Conservation (phyloP, 179 eudicot genomes). For the Sideroxylon spinosum region DNA sequence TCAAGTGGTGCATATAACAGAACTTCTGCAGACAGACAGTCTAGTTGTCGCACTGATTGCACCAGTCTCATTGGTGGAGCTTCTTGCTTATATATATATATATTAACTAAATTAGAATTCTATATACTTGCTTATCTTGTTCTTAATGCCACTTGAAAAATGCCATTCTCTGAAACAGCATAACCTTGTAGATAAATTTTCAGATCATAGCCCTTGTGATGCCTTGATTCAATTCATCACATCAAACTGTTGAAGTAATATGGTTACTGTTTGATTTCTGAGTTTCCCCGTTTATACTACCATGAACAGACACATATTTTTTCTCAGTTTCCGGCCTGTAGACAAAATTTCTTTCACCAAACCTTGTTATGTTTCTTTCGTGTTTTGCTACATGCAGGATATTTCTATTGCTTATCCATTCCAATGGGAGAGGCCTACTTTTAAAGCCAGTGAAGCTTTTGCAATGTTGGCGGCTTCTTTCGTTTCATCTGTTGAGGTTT, state of each 20-base stretch:
- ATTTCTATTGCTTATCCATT: constrained; percentile 52
- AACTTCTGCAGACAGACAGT: constrained; percentile 26
- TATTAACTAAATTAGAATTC: neutral
- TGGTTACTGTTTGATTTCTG: neutral
- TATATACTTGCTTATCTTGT: neutral
- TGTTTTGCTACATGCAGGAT: constrained; percentile 38
- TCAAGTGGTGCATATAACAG: constrained; percentile 45
- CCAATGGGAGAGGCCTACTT: constrained; percentile 70
- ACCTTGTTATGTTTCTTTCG: neutral
- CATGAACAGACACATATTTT: neutral
- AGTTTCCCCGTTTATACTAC: neutral
- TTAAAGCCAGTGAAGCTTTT: constrained; percentile 40
- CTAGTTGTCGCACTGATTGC: constrained; percentile 49
- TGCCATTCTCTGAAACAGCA: neutral
- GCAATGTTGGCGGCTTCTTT: constrained; percentile 54
- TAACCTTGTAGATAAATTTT: neutral
- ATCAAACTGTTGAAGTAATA: neutral
- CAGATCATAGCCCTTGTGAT: neutral
- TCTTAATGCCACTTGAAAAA: neutral
- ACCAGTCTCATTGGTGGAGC: constrained; percentile 49
- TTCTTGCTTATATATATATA: constrained; percentile 18
- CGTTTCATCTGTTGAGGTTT: constrained; percentile 75
- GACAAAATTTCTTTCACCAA: too few relatives aligned
- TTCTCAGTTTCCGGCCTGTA: neutral
- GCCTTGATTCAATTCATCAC: neutral